Percentiles rank a stretch among this genome's conserved stretches.
Conservation (phyloP, 345 rosid species). For the Salix dunnii region DNA sequence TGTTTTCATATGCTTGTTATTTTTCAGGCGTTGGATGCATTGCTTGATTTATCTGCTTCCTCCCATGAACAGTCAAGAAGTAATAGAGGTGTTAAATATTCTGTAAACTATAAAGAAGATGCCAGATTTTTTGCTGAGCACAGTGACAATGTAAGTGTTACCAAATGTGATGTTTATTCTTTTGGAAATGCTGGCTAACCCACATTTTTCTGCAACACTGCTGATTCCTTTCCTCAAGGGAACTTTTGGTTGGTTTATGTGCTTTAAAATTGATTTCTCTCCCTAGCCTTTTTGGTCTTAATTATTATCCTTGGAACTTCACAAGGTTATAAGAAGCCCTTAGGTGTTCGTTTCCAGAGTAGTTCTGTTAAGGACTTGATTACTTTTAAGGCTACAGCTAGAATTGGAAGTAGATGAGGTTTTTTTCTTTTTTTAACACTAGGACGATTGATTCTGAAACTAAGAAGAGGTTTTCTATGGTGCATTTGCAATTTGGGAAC, state of each 20-base stretch:
- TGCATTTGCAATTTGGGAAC: too few relatives aligned
- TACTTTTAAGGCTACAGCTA: neutral
- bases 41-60: slow-evolving; percentile 66
- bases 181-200: too few relatives aligned
- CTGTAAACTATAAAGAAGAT: slow-evolving; percentile 28
- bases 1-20: neutral
- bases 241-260: neutral
- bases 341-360: neutral
- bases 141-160: slow-evolving; percentile 56
- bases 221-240: too few relatives aligned
- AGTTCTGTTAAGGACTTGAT: neutral
- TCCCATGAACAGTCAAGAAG: slow-evolving; percentile 41
- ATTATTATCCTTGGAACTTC: neutral
- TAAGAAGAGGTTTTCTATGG: neutral
- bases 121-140: slow-evolving; percentile 26
- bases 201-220: too few relatives aligned
- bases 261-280: neutral
- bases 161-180: neutral
- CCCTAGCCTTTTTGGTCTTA: neutral
- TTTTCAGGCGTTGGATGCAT: slow-evolving; percentile 66
- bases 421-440: neutral
- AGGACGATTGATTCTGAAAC: neutral
- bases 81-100: slow-evolving; percentile 18
- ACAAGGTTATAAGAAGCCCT: too few relatives aligned
- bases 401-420: neutral